Evolutionary conservation across 2,329 filamentous ascomycete species (phyloP).

Genomic region (Uncinocarpus reesii): DNA sequence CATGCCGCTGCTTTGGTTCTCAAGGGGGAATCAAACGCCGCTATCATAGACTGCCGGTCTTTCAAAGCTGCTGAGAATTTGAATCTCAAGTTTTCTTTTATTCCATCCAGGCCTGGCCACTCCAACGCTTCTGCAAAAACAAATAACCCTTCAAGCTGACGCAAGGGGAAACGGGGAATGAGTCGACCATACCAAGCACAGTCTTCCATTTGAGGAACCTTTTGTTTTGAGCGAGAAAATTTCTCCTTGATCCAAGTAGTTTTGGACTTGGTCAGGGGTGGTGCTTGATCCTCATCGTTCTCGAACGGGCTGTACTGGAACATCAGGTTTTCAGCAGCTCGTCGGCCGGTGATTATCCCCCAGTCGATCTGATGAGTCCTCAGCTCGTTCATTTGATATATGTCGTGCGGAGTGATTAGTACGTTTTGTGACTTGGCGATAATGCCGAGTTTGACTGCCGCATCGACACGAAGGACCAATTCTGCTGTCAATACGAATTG

Average conservation of each 20-base stretch:
- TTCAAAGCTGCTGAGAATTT: constrained; percentile 26
- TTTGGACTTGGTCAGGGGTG: not conserved
- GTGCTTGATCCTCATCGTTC: not conserved
- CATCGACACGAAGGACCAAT: constrained; percentile 45
- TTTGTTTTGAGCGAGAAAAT: constrained; percentile 3
- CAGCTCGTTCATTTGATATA: constrained; percentile 38
- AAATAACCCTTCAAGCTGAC: constrained; percentile 42
- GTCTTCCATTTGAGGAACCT: not conserved
- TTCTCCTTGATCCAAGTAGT: constrained; percentile 1
- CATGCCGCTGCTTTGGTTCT: not conserved
- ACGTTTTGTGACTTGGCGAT: constrained; percentile 32
- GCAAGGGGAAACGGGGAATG: constrained; percentile 27
- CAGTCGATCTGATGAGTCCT: constrained; percentile 46
- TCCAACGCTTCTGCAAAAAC: constrained; percentile 42
- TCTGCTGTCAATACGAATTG: constrained; percentile 48
- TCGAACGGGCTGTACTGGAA: constrained; percentile 23
- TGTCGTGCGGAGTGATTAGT: constrained; percentile 35
- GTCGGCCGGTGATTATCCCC: constrained; percentile 45
- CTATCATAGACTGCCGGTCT: constrained; percentile 4
- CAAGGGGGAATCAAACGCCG: constrained; percentile 14
- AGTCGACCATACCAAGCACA: constrained; percentile 30
- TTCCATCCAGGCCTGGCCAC: constrained; percentile 39
- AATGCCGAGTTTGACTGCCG: constrained; percentile 34
- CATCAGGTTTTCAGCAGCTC: constrained; percentile 44
- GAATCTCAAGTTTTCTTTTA: constrained; percentile 30